Conservation (phyloP, 352 stramenopile genomes). For the Lagenidium giganteum region DNA sequence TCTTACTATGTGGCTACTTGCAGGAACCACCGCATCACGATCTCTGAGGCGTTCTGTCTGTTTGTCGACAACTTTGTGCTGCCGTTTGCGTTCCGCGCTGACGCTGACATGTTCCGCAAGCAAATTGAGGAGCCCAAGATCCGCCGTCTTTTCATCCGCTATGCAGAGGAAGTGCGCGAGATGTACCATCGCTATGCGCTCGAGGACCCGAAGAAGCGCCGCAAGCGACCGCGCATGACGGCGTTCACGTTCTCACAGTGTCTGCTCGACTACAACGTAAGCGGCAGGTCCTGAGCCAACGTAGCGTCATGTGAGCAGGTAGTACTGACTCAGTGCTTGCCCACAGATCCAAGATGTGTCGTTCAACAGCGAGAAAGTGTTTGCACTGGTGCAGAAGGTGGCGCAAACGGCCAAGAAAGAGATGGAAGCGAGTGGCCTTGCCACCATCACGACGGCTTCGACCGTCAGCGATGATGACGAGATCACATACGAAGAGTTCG, state of each 20-base stretch:
- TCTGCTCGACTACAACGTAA: conserved; percentile 56
- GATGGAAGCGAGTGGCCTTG: conserved; percentile 3
- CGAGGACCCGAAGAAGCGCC: conserved; percentile 32
- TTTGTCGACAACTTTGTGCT: conserved; percentile 72
- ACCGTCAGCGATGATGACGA: conserved; percentile 38
- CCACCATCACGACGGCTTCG: neutral
- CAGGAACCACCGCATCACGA: conserved; percentile 52
- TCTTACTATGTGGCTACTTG: neutral
- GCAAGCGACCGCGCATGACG: conserved; percentile 38
- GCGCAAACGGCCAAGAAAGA: conserved; percentile 25
- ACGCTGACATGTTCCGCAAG: conserved; percentile 68
- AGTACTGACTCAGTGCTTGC: too few species aligned
- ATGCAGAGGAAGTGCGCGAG: conserved; percentile 46
- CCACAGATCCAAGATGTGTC: conserved; percentile 49
- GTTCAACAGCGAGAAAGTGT: conserved; percentile 56
- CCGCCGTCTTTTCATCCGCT: conserved; percentile 55
- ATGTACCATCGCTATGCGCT: conserved; percentile 52
- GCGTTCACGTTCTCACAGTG: conserved; percentile 60
- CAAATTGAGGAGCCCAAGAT: conserved; percentile 70
- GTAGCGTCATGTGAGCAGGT: too few species aligned
- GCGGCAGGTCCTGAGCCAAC: too few species aligned
- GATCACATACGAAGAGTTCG: conserved; percentile 54
- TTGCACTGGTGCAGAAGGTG: conserved; percentile 52
- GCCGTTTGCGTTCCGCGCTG: conserved; percentile 64
- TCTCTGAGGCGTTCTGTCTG: conserved; percentile 75